phyloP scores from a whole-genome alignment of 352 stramenopile genomes.

The Globisporangium middletonii region DNA sequence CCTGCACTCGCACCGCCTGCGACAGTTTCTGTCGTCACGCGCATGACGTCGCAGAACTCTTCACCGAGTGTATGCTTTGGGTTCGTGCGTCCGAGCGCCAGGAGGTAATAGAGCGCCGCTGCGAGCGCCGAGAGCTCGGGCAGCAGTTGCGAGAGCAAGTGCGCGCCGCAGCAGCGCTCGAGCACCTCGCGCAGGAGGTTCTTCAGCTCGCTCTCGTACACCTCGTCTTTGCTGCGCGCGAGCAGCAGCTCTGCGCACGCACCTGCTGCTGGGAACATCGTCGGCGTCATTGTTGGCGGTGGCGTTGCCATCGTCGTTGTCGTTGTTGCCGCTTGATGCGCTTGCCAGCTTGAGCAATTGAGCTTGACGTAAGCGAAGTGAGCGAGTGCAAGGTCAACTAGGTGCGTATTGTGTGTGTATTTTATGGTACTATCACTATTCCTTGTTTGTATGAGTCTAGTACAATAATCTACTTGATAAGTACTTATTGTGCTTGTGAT shows the following conservation, averaged over 20 bases:
- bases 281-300: not conserved
- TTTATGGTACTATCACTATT: too few species aligned
- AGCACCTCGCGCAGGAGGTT: constrained; percentile 70
- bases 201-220: constrained; percentile 71
- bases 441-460: too few species aligned
- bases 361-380: not conserved
- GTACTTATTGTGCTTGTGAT: too few species aligned
- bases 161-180: constrained; percentile 57
- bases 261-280: constrained; percentile 47
- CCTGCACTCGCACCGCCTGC: not conserved
- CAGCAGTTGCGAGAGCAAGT: constrained; percentile 74
- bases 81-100: constrained; percentile 45
- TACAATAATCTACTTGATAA: too few species aligned
- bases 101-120: constrained; percentile 59
- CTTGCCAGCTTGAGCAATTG: not conserved
- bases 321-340: not conserved
- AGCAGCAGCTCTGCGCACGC: constrained; percentile 73
- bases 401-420: too few species aligned
- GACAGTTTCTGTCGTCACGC: constrained; percentile 26
- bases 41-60: constrained; percentile 83
- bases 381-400: not conserved
- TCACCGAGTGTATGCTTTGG: constrained; percentile 82
- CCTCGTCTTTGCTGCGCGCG: constrained; percentile 59
- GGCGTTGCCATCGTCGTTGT: not conserved
- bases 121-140: constrained; percentile 62